Percentiles rank a stretch among this genome's conserved stretches.
phyloP scores from a whole-genome alignment of 169 alveolate species.

The Miamiensis avidus region DNA sequence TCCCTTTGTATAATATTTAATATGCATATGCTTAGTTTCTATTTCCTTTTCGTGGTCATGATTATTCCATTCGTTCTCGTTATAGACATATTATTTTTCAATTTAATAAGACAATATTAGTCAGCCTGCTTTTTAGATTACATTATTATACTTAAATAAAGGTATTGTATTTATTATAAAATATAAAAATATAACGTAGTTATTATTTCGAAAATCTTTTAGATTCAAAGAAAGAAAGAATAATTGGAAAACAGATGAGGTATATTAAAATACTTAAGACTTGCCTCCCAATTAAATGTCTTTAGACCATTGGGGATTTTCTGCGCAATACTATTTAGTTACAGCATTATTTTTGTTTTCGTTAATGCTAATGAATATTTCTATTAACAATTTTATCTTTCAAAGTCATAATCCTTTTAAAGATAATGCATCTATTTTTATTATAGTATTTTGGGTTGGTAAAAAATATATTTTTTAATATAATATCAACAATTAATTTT shows the following conservation, averaged over 20 bases:
- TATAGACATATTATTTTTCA: neutral
- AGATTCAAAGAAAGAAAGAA: neutral
- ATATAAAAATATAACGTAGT: too few relatives aligned
- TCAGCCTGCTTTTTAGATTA: neutral
- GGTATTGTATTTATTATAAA: neutral
- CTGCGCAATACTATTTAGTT: neutral
- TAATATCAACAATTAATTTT: too few relatives aligned
- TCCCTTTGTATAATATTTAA: too few relatives aligned
- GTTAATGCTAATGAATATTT: too few relatives aligned
- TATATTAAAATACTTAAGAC: too few relatives aligned
- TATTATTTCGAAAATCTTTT: too few relatives aligned
- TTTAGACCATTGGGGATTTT: neutral
- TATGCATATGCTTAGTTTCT: neutral
- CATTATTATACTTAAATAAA: neutral
- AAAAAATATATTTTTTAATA: too few relatives aligned
- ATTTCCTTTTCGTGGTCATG: neutral
- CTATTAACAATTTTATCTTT: too few relatives aligned
- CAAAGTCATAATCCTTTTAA: neutral
- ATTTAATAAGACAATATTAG: neutral
- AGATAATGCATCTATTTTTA: neutral
- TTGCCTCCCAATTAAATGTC: too few relatives aligned
- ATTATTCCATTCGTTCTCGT: neutral
- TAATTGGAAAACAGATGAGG: neutral
- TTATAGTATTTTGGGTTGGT: neutral
- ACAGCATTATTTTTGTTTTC: neutral